Evolutionary conservation across 768 basidiomycete species (phyloP).

Genomic region (Polyporus arcularius): DNA sequence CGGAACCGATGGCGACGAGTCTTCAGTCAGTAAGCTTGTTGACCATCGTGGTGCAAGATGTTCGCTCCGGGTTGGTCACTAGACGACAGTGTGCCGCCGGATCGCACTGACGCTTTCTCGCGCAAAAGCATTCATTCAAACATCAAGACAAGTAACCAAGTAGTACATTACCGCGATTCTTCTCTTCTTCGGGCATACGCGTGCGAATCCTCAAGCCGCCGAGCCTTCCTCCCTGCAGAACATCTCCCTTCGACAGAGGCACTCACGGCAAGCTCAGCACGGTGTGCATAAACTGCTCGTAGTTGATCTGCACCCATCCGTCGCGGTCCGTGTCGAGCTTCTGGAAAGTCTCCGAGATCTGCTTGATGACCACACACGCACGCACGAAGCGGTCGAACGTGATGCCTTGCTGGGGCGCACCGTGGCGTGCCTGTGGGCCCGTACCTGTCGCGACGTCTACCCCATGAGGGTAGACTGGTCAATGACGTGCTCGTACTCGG

Average conservation of each 20-base stretch:
- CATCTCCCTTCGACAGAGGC: background rate
- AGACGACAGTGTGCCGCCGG: background rate
- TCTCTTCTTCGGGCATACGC: background rate
- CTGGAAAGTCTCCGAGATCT: slow-evolving; percentile 71
- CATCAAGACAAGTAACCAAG: background rate
- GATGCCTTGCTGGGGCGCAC: slow-evolving; percentile 55
- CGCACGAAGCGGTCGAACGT: slow-evolving; percentile 87
- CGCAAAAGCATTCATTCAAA: too few species aligned
- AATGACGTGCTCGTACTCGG: background rate
- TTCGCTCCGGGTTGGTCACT: too few species aligned
- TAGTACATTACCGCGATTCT: background rate
- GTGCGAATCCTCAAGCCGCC: background rate
- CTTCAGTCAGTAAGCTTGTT: too few species aligned
- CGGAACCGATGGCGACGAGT: too few species aligned
- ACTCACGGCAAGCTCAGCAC: slow-evolving; percentile 62
- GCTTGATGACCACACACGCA: slow-evolving; percentile 81
- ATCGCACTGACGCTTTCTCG: background rate
- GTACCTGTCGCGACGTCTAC: slow-evolving; percentile 60
- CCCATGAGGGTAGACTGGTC: slow-evolving; percentile 38
- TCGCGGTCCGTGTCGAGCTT: slow-evolving; percentile 62
- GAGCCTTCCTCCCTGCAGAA: background rate
- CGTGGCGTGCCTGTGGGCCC: slow-evolving; percentile 26
- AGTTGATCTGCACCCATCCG: slow-evolving; percentile 74
- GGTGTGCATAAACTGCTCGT: slow-evolving; percentile 71
- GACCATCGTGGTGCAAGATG: too few species aligned